These are phyloP conservation scores for Termitomyces sp. DNA, from an alignment of 768 basidiomycete species.

Conservation along the genomic window DNA sequence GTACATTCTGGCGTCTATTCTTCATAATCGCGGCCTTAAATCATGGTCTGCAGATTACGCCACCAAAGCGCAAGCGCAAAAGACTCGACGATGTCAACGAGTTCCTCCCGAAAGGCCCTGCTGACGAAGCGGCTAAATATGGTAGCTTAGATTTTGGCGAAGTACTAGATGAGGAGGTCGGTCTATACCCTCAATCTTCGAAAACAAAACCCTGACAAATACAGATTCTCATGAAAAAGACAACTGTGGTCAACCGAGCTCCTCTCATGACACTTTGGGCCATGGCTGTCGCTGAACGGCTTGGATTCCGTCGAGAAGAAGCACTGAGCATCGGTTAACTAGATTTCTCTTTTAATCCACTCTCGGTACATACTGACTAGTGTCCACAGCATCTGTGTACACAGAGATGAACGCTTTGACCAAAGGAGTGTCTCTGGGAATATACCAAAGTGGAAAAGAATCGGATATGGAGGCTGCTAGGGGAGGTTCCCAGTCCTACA, in stretches of 20 bases:
- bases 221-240: constrained; percentile 57
- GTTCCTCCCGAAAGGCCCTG: constrained; percentile 46
- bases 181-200: constrained; percentile 7
- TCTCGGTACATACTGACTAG: not conserved
- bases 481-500: constrained; percentile 71
- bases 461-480: constrained; percentile 49
- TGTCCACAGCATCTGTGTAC: constrained; percentile 71
- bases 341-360: not conserved
- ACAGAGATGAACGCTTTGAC: constrained; percentile 89
- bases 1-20: constrained; percentile 18
- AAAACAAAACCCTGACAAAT: too few relatives aligned
- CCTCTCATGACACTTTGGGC: constrained; percentile 96
- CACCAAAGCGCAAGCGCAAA: constrained; percentile 53
- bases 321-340: constrained; percentile 80
- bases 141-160: constrained; percentile 71
- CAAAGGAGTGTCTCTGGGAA: constrained; percentile 81
- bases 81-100: constrained; percentile 47
- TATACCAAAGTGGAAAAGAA: constrained; percentile 55
- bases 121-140: constrained; percentile 44
- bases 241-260: constrained; percentile 78
- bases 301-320: constrained; percentile 86
- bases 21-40: not conserved
- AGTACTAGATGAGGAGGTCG: constrained; percentile 64
- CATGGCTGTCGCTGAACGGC: constrained; percentile 74
- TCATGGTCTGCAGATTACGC: constrained; percentile 29